Evolutionary conservation across 352 stramenopile species (phyloP).

Genomic region (Globisporangium polare): DNA sequence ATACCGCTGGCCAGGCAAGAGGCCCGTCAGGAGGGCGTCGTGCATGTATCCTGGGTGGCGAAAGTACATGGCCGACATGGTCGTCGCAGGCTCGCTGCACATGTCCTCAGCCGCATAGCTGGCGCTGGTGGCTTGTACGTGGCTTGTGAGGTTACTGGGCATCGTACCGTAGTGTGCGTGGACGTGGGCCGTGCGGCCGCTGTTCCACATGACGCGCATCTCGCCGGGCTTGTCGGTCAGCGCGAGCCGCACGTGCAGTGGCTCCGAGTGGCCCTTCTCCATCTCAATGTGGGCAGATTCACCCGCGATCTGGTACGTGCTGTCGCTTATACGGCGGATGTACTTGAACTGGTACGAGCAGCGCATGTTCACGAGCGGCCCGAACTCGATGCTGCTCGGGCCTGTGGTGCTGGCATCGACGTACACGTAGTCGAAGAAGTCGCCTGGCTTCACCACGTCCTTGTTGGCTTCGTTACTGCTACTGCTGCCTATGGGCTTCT

Average conservation of each 20-base stretch:
- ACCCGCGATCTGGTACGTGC: background rate
- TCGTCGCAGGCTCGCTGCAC: constrained; percentile 23
- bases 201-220: constrained; percentile 61
- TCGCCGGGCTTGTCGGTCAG: constrained; percentile 18
- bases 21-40: constrained; percentile 23
- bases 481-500: background rate
- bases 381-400: constrained; percentile 22
- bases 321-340: constrained; percentile 2
- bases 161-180: constrained; percentile 33
- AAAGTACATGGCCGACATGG: constrained; percentile 18
- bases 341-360: constrained; percentile 46
- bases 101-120: constrained; percentile 27
- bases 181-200: constrained; percentile 26
- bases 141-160: constrained; percentile 15
- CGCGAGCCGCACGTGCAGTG: constrained; percentile 18
- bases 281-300: constrained; percentile 31
- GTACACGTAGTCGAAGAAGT: constrained; percentile 25
- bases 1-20: constrained; percentile 22
- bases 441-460: background rate
- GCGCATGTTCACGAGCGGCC: constrained; percentile 46
- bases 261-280: constrained; percentile 34
- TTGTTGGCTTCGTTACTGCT: background rate
- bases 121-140: constrained; percentile 6
- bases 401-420: constrained; percentile 11
- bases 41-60: constrained; percentile 34